Evolutionary conservation across 305 asterid genomes (phyloP), one percentile per base, ranked within the genome.

Genomic region (Fraxinus paxiana): DNA sequence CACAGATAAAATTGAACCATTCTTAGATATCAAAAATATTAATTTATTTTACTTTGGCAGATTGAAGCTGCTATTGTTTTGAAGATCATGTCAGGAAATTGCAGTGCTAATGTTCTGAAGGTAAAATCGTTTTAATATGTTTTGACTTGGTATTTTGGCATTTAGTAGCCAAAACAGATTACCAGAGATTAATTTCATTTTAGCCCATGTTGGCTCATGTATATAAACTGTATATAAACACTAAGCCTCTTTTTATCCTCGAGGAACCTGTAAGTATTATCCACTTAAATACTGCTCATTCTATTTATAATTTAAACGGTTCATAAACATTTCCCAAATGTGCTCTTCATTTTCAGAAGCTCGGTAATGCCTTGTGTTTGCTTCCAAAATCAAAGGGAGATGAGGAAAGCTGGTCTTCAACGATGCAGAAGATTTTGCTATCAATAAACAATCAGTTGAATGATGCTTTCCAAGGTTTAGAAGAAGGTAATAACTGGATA

Each of bases 331-430:
- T 31, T 31, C 35, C 35, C 35, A 31, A 31, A 31, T 6, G 5
- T 31, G 35, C 35, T 31, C 35, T 31, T 31, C 35, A 24, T 84
- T 83, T 90, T 78, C 93, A 95, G 99, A 93, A 90, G 87, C 92
- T 95, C 63, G 90, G 89, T 77, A 76, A 81, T 81, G 88, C 89
- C 80, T 88, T 95, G 87, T 89, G 93, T 30, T 83, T 88, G 85
- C 98, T 92, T 83, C 97, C 97, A 81, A 94, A 90, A 89, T 83
- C 97, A 48, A 91, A 81, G 88, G 97, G 97, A 82, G 94, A 91
- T 46, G 95, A 84, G 82, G 93, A 86, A 33, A 88, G 93, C 89
- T 93, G 99, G 98, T 87, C 83, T 30, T 41, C 87, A 61, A 86
- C 92, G 94, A 88, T 93, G 93, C 90, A 87, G 73, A 93, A 90